Conservation (phyloP, 805 yeast species). For the Ogataea siamensis region DNA sequence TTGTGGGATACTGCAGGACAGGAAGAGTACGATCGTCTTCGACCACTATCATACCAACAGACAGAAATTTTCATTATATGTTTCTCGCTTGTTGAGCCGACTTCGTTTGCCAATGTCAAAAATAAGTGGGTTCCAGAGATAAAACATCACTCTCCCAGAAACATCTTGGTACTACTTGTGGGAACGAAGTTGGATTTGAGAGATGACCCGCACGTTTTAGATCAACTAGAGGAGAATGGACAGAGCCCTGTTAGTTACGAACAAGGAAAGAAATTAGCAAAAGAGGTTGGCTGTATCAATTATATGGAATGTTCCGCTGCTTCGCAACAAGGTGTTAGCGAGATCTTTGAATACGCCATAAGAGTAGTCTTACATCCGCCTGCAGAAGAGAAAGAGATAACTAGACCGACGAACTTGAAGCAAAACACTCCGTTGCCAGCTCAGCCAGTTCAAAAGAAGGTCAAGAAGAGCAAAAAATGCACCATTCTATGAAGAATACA, state of each 20-base stretch:
- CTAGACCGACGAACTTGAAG: constrained; percentile 3
- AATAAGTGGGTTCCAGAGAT: constrained; percentile 87
- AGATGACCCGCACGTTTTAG: constrained; percentile 74
- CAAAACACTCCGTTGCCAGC: constrained; percentile 4
- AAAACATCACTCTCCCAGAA: constrained; percentile 75
- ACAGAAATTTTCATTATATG: constrained; percentile 86
- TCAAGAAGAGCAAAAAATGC: constrained; percentile 50
- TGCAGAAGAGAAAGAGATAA: constrained; percentile 8
- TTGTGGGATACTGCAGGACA: constrained; percentile 98
- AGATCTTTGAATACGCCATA: constrained; percentile 81
- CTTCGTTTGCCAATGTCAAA: constrained; percentile 75
- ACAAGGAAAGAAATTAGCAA: constrained; percentile 67
- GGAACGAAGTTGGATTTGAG: constrained; percentile 90
- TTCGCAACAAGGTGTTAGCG: constrained; percentile 81
- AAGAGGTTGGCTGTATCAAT: constrained; percentile 66
- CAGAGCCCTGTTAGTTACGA: constrained; percentile 57
- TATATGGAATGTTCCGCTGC: constrained; percentile 90
- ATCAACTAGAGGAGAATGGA: constrained; percentile 61
- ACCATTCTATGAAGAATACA: constrained; percentile 41
- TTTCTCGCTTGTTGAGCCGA: constrained; percentile 79
- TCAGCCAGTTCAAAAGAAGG: constrained; percentile 15
- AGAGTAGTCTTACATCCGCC: constrained; percentile 62
- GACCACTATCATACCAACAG: constrained; percentile 90
- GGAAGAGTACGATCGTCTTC: constrained; percentile 82
- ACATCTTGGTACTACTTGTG: constrained; percentile 65